A percentile compares a stretch with the other conserved stretches of the same genome.
These are phyloP conservation scores for Cetraspora pellucida DNA, from an alignment of 192 early-diverging fungal genomes.

Conservation along the genomic window DNA sequence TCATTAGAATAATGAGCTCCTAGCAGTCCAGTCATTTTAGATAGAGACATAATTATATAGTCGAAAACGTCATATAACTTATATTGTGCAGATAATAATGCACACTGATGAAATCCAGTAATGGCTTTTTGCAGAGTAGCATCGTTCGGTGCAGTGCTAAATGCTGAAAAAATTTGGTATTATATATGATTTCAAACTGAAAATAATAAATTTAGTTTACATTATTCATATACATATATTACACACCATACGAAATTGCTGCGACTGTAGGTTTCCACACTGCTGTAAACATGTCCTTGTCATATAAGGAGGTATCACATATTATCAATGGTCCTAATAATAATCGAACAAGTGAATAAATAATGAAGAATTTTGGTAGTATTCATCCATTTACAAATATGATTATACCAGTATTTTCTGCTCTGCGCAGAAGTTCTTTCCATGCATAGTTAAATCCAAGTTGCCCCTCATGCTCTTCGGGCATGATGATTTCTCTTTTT, in stretches of 20 bases:
- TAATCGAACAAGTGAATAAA: background rate
- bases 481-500: conserved; percentile 91
- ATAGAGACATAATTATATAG: conserved; percentile 71
- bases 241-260: conserved; percentile 76
- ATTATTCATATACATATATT: conserved; percentile 17
- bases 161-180: conserved; percentile 54
- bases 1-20: conserved; percentile 34
- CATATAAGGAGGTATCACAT: conserved; percentile 65
- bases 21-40: conserved; percentile 74
- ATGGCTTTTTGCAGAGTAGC: conserved; percentile 79
- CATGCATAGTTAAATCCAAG: conserved; percentile 94
- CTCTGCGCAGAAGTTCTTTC: conserved; percentile 73
- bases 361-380: too few species aligned
- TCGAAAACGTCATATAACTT: conserved; percentile 79
- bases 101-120: conserved; percentile 75
- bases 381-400: background rate
- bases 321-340: conserved; percentile 55
- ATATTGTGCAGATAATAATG: conserved; percentile 72
- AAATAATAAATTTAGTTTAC: conserved; percentile 38
- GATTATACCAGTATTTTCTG: conserved; percentile 40
- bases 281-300: conserved; percentile 76
- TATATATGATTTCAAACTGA: conserved; percentile 35
- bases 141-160: conserved; percentile 79
- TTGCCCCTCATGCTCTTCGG: conserved; percentile 95
- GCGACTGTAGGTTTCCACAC: conserved; percentile 79